Evolutionary conservation across 2,329 filamentous ascomycete genomes (phyloP).

Genomic region (Paecilomyces niveus): DNA sequence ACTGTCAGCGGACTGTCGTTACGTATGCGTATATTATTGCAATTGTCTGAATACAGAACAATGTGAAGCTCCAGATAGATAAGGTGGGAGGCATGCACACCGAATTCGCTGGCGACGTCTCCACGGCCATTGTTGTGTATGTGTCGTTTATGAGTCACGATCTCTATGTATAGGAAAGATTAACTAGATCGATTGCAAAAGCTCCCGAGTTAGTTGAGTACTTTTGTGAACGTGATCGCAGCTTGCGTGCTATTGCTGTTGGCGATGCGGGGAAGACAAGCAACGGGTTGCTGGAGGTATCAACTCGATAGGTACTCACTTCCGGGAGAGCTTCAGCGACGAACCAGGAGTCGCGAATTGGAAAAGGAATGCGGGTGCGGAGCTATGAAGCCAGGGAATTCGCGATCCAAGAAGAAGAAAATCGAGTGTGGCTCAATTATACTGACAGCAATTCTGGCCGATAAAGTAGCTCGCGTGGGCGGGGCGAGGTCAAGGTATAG

Average conservation of each 20-base stretch:
- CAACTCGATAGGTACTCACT: background rate
- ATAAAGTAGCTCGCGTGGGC: too few relatives aligned
- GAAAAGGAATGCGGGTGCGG: background rate
- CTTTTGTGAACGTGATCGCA: background rate
- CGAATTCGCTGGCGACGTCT: conserved; percentile 6
- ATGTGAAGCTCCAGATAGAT: background rate
- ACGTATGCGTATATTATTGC: too few relatives aligned
- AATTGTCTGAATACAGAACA: too few relatives aligned
- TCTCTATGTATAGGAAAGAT: background rate
- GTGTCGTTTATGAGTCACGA: background rate
- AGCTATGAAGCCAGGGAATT: background rate
- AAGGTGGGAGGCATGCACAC: conserved; percentile 3
- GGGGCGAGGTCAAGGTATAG: too few relatives aligned
- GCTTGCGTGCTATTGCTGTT: background rate
- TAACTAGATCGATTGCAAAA: background rate
- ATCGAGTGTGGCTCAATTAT: background rate
- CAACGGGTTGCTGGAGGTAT: background rate
- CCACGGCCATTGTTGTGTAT: conserved; percentile 7
- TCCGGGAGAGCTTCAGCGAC: background rate
- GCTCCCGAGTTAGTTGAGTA: background rate
- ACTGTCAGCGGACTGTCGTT: background rate
- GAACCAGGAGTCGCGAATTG: background rate
- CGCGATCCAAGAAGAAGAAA: background rate
- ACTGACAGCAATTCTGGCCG: too few relatives aligned
- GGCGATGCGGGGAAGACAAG: background rate